phyloP scores from a whole-genome alignment of 2,329 filamentous ascomycete genomes.

The Venturia asperata region DNA sequence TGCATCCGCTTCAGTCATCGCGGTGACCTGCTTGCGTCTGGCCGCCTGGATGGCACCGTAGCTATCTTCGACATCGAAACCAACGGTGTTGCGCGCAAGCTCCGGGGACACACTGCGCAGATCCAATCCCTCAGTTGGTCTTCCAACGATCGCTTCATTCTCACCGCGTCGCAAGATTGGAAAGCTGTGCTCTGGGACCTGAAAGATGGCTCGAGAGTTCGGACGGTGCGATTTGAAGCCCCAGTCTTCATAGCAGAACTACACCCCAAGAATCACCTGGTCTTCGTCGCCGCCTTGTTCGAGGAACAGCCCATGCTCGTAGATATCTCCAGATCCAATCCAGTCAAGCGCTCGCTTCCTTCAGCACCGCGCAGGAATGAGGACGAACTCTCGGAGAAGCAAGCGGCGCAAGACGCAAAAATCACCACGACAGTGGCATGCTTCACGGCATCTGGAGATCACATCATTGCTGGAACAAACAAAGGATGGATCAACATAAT shows the following conservation, averaged over 20 bases:
- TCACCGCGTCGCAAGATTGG: slow-evolving; percentile 93
- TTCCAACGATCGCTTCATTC: slow-evolving; percentile 77
- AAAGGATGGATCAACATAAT: slow-evolving; percentile 97
- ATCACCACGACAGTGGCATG: slow-evolving; percentile 90
- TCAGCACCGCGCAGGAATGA: slow-evolving; percentile 72
- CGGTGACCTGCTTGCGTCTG: slow-evolving; percentile 90
- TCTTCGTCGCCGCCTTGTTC: slow-evolving; percentile 86
- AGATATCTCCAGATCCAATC: slow-evolving; percentile 62
- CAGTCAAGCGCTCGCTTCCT: slow-evolving; percentile 69
- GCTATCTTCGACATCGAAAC: slow-evolving; percentile 97
- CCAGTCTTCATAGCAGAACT: slow-evolving; percentile 95
- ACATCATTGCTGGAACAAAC: slow-evolving; percentile 87
- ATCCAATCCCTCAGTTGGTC: slow-evolving; percentile 89
- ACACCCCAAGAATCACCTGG: slow-evolving; percentile 77
- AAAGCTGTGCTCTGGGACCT: slow-evolving; percentile 95
- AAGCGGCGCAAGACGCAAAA: slow-evolving; percentile 84
- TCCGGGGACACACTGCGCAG: slow-evolving; percentile 86
- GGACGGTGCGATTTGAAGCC: slow-evolving; percentile 84
- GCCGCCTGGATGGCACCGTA: slow-evolving; percentile 87
- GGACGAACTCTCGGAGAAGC: slow-evolving; percentile 70
- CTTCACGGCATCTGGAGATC: slow-evolving; percentile 76
- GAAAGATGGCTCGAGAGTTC: slow-evolving; percentile 60
- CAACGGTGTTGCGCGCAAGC: slow-evolving; percentile 88
- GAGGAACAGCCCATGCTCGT: slow-evolving; percentile 89
- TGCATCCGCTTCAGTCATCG: slow-evolving; percentile 82